Evolutionary conservation across 768 basidiomycete species (phyloP).

Genomic region (Hirschioporus abietinus): DNA sequence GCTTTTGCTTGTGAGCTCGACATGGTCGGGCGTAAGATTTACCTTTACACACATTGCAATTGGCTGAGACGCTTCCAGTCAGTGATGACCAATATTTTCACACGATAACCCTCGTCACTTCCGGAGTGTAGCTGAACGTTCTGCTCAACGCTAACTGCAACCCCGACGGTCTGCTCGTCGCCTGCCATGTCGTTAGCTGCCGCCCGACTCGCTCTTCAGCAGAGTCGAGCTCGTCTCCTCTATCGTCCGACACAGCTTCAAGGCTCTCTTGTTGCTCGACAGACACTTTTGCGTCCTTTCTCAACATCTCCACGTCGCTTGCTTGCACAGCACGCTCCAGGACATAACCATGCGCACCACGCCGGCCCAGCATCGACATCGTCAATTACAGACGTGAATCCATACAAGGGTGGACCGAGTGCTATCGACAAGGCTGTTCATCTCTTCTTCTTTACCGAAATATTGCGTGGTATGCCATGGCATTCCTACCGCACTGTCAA

Average conservation of each 20-base stretch:
- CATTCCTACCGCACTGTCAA: not conserved
- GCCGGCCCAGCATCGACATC: not conserved
- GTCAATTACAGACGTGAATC: slow-evolving; percentile 50
- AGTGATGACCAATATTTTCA: not conserved
- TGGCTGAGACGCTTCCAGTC: not conserved
- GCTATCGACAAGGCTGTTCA: slow-evolving; percentile 96
- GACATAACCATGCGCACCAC: slow-evolving; percentile 1
- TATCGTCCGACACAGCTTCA: not conserved
- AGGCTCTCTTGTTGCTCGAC: not conserved
- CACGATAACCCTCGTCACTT: not conserved
- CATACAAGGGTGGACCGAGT: slow-evolving; percentile 75
- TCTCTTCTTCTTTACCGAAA: slow-evolving; percentile 98
- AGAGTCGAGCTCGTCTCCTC: not conserved
- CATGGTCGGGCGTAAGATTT: slow-evolving; percentile 29
- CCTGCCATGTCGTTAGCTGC: not conserved
- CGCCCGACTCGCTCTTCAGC: not conserved
- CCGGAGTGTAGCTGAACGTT: not conserved
- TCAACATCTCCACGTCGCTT: not conserved
- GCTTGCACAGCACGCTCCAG: not conserved
- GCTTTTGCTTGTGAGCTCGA: slow-evolving; percentile 54
- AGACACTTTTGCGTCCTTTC: not conserved
- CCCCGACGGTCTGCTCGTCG: not conserved
- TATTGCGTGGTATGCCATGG: slow-evolving; percentile 73
- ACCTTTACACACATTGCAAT: not conserved
- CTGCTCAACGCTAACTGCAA: not conserved